phyloP scores from a whole-genome alignment of 805 yeast genomes.

The Lipomyces sp. region DNA sequence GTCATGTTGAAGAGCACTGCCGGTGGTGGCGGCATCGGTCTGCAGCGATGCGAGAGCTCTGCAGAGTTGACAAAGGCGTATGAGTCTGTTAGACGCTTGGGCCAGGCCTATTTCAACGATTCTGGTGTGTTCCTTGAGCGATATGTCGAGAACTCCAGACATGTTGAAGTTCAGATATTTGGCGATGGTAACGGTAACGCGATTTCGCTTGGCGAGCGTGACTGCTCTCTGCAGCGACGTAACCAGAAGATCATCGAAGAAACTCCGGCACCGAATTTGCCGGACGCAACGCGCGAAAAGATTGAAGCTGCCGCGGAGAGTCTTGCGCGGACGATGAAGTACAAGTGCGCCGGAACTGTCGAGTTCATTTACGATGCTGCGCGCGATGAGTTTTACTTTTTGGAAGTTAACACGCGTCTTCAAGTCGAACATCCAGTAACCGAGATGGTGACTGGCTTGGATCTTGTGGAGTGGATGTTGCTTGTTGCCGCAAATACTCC shows the following conservation, averaged over 20 bases:
- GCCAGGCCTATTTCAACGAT: constrained; percentile 88
- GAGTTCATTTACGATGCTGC: constrained; percentile 87
- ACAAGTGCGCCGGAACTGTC: constrained; percentile 96
- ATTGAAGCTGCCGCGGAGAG: constrained; percentile 85
- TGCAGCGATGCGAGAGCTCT: constrained; percentile 84
- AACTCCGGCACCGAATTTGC: constrained; percentile 94
- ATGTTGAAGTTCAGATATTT: constrained; percentile 92
- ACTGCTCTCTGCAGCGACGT: constrained; percentile 95
- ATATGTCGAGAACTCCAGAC: constrained; percentile 92
- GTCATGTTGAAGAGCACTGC: constrained; percentile 97
- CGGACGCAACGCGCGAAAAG: constrained; percentile 66
- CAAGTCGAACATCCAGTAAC: constrained; percentile 99
- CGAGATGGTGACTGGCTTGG: constrained; percentile 90
- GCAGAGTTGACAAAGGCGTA: constrained; percentile 80
- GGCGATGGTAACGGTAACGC: constrained; percentile 96
- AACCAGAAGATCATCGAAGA: constrained; percentile 96
- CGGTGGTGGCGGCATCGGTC: constrained; percentile 99
- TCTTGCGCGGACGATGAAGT: constrained; percentile 75
- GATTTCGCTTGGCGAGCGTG: constrained; percentile 93
- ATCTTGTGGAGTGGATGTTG: constrained; percentile 96
- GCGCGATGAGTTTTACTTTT: constrained; percentile 86
- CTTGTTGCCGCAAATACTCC: constrained; percentile 84
- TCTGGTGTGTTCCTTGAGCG: constrained; percentile 93
- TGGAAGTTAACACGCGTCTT: constrained; percentile 93
- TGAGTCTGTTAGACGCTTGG: constrained; percentile 90